These are phyloP conservation scores for Phytophthora palmivora DNA, from an alignment of 352 stramenopile genomes.

Conservation along the genomic window DNA sequence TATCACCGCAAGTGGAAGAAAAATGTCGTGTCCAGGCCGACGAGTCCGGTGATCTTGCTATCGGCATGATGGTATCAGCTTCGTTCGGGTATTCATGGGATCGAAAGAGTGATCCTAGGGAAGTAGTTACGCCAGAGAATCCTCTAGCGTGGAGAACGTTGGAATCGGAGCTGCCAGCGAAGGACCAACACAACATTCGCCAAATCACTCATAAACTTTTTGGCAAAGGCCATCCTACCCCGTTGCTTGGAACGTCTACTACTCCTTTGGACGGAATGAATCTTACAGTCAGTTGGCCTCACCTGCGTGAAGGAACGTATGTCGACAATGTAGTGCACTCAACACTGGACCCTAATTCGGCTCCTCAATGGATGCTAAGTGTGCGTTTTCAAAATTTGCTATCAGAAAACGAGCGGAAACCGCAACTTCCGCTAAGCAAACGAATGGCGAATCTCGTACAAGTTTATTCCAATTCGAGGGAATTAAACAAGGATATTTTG, in stretches of 20 bases:
- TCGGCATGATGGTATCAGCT: conserved; percentile 72
- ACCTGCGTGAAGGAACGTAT: conserved; percentile 79
- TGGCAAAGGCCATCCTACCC: conserved; percentile 30
- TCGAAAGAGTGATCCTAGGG: conserved; percentile 51
- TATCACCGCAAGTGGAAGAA: conserved; percentile 69
- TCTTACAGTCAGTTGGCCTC: conserved; percentile 71
- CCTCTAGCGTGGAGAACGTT: conserved; percentile 34
- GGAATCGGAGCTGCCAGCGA: conserved; percentile 22
- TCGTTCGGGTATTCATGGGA: conserved; percentile 72
- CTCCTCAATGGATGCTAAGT: conserved; percentile 69
- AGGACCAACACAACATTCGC: conserved; percentile 27
- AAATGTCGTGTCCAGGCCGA: conserved; percentile 54
- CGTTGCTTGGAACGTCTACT: conserved; percentile 42
- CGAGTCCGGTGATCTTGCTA: conserved; percentile 43
- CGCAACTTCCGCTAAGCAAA: conserved; percentile 68
- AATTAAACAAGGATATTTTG: conserved; percentile 73
- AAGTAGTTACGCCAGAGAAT: conserved; percentile 30
- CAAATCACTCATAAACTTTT: conserved; percentile 49
- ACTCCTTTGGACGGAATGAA: conserved; percentile 65
- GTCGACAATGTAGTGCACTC: conserved; percentile 89
- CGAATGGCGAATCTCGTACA: conserved; percentile 73
- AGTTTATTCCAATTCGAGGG: conserved; percentile 75
- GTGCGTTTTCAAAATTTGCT: conserved; percentile 54
- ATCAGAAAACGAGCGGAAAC: conserved; percentile 58
- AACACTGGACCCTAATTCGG: conserved; percentile 68